phyloP scores from a whole-genome alignment of 1,284 basidiomycete genomes.

The Ceratobasidium sp. region DNA sequence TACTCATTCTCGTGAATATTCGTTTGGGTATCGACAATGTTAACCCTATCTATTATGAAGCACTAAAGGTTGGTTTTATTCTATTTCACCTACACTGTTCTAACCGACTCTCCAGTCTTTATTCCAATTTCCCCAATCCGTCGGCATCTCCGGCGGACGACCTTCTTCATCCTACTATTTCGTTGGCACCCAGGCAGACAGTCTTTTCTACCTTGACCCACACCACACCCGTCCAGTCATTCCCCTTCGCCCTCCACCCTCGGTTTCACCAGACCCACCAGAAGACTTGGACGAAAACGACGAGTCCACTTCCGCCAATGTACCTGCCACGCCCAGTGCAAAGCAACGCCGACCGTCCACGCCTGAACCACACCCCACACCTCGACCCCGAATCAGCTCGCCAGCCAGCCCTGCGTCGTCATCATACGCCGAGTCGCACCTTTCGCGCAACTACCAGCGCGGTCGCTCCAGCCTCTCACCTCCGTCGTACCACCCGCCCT shows the following conservation, averaged over 20 bases:
- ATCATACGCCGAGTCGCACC: conserved; percentile 38
- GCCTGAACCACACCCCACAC: conserved; percentile 34
- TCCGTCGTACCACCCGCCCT: conserved; percentile 22
- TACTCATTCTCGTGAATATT: conserved; percentile 87
- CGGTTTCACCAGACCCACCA: conserved; percentile 43
- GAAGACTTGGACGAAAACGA: conserved; percentile 21
- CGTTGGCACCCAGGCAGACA: conserved; percentile 89
- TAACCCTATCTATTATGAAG: conserved; percentile 94
- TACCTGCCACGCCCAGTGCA: conserved; percentile 31
- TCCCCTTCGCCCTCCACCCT: conserved; percentile 73
- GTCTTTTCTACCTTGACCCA: conserved; percentile 95
- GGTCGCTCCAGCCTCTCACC: conserved; percentile 40
- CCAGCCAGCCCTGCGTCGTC: conserved; percentile 37
- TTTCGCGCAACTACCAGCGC: conserved; percentile 19
- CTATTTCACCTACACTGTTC: background rate
- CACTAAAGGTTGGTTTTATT: conserved; percentile 80
- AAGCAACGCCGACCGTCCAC: conserved; percentile 24
- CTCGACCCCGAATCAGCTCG: conserved; percentile 38
- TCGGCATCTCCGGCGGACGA: conserved; percentile 95
- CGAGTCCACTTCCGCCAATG: background rate
- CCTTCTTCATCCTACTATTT: conserved; percentile 98
- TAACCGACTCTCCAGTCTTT: conserved; percentile 64
- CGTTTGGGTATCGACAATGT: conserved; percentile 92
- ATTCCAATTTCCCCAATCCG: conserved; percentile 93
- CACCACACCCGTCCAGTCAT: conserved; percentile 88